Evolutionary conservation across 2,329 filamentous ascomycete species (phyloP).

Genomic region (Clonostachys chloroleuca): DNA sequence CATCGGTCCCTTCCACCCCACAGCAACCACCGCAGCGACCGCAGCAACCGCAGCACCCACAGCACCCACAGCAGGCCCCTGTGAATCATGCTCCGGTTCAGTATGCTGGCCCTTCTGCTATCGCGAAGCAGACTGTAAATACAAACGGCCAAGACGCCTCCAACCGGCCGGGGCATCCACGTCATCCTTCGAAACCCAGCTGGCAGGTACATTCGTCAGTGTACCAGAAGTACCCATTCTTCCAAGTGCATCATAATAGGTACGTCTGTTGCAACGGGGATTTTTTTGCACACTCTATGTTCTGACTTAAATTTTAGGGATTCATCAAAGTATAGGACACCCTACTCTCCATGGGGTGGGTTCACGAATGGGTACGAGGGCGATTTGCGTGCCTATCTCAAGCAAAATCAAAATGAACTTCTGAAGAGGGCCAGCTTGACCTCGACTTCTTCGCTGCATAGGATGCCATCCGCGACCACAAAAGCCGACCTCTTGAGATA

Average conservation of each 20-base stretch:
- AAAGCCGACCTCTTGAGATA: neutral
- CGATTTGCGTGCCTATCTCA: slow-evolving; percentile 38
- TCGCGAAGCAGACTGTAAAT: neutral
- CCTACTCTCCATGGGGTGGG: slow-evolving; percentile 51
- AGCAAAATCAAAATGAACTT: slow-evolving; percentile 21
- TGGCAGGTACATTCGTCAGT: slow-evolving; percentile 32
- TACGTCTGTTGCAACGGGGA: slow-evolving; percentile 17
- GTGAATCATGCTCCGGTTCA: too few species aligned
- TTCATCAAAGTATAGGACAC: slow-evolving; percentile 52
- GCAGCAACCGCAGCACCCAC: neutral
- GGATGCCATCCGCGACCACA: neutral
- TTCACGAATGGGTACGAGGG: slow-evolving; percentile 60
- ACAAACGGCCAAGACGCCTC: too few species aligned
- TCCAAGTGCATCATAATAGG: slow-evolving; percentile 57
- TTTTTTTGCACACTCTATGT: neutral
- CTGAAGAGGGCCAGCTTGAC: slow-evolving; percentile 14
- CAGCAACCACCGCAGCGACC: too few species aligned
- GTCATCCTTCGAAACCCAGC: slow-evolving; percentile 17
- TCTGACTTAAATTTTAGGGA: slow-evolving; percentile 29
- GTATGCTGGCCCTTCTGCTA: neutral
- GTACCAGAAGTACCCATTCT: slow-evolving; percentile 51
- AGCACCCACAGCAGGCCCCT: too few species aligned
- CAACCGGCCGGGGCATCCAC: neutral
- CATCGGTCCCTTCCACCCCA: neutral
- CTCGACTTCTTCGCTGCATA: slow-evolving; percentile 1